Evolutionary conservation across 1,284 basidiomycete species (phyloP).

Genomic region (Mycena sp.): DNA sequence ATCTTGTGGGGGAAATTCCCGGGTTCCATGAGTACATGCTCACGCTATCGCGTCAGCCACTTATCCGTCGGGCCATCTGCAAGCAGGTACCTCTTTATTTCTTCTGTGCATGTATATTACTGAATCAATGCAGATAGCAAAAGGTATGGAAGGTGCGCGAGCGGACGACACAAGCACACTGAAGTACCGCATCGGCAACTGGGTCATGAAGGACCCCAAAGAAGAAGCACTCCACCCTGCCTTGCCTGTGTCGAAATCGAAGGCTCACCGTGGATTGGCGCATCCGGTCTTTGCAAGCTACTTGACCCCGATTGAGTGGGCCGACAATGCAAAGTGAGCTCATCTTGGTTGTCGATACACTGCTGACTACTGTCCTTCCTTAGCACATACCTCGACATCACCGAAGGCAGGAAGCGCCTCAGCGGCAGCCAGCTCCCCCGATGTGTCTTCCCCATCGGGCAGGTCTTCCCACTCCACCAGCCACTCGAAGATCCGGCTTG

Average conservation of each 20-base stretch:
- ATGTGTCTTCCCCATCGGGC: conserved; percentile 2
- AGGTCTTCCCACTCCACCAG: too few relatives aligned
- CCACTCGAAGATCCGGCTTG: not conserved
- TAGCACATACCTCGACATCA: not conserved
- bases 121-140: not conserved
- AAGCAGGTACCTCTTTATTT: not conserved
- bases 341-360: not conserved
- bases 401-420: not conserved
- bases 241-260: not conserved
- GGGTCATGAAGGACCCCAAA: not conserved
- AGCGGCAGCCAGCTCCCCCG: not conserved
- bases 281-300: not conserved
- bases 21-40: conserved; percentile 12
- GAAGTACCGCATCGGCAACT: not conserved
- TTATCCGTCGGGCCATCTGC: not conserved
- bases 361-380: not conserved
- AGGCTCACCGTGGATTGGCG: not conserved
- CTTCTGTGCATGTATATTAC: not conserved
- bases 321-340: not conserved
- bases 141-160: not conserved
- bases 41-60: not conserved
- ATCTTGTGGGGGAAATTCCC: conserved; percentile 7
- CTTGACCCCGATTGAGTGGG: not conserved
- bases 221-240: not conserved
- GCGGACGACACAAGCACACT: not conserved